These are phyloP conservation scores for Aureobasidium uvarum DNA, from an alignment of 2,329 filamentous ascomycete species.

Conservation along the genomic window DNA sequence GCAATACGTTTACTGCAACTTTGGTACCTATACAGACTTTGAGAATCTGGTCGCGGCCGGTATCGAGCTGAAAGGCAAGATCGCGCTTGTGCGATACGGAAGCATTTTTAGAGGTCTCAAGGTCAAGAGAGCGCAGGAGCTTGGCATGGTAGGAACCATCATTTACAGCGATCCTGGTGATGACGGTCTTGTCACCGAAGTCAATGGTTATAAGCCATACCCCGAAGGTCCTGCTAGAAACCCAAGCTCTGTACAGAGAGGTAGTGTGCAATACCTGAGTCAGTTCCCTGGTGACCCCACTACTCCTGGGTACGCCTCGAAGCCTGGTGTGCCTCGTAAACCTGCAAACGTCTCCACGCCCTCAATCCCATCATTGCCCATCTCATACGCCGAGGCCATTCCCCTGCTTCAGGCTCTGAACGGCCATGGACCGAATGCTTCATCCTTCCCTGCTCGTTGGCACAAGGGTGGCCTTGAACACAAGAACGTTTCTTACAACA, in stretches of 20 bases:
- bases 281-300: conserved; percentile 72
- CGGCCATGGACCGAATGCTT: conserved; percentile 75
- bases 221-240: conserved; percentile 79
- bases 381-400: conserved; percentile 82
- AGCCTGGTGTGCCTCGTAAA: conserved; percentile 77
- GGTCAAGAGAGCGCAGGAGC: conserved; percentile 85
- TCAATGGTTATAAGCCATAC: conserved; percentile 75
- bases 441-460: conserved; percentile 72
- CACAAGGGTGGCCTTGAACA: conserved; percentile 68
- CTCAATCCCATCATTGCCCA: conserved; percentile 83
- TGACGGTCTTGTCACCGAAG: conserved; percentile 70
- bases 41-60: conserved; percentile 76
- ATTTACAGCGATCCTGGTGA: conserved; percentile 89
- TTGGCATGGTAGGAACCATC: conserved; percentile 82
- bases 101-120: conserved; percentile 86
- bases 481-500: conserved; percentile 79
- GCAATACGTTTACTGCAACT: conserved; percentile 85
- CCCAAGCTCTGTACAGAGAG: conserved; percentile 84
- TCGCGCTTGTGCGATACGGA: conserved; percentile 83
- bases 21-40: conserved; percentile 82
- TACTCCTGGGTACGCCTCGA: conserved; percentile 89
- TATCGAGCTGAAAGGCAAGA: conserved; percentile 75
- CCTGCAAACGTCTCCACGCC: conserved; percentile 70
- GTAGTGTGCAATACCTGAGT: conserved; percentile 66
- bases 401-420: conserved; percentile 89